phyloP scores from a whole-genome alignment of 2,329 filamentous ascomycete species.

The Aspergillus sp. region DNA sequence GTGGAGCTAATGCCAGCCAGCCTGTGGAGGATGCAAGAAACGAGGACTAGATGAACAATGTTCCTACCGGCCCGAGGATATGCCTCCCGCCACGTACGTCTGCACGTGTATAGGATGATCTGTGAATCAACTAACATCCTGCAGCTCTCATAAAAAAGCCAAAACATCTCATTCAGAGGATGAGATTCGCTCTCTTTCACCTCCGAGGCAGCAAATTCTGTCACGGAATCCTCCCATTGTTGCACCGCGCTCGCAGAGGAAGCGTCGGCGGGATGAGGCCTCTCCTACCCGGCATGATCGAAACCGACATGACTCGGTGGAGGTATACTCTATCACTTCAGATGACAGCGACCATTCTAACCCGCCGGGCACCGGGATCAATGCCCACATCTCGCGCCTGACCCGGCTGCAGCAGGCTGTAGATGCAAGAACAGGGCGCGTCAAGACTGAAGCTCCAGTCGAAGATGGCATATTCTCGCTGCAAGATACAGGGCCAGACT shows the following conservation, averaged over 20 bases:
- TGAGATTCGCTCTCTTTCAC: neutral
- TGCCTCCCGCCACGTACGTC: constrained; percentile 12
- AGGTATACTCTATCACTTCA: constrained; percentile 8
- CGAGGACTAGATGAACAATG: constrained; percentile 3
- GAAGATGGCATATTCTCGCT: neutral
- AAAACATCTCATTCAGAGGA: neutral
- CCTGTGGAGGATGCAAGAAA: constrained; percentile 10
- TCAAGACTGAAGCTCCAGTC: constrained; percentile 12
- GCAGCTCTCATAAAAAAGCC: neutral
- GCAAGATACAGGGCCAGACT: neutral
- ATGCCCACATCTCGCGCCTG: constrained; percentile 5
- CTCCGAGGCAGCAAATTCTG: neutral
- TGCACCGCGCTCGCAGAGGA: neutral
- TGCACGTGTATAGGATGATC: neutral
- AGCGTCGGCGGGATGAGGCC: neutral
- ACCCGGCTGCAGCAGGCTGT: constrained; percentile 13
- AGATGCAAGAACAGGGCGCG: constrained; percentile 4
- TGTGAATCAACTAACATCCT: neutral
- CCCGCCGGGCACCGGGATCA: neutral
- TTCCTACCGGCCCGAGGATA: constrained; percentile 17
- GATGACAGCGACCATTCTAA: constrained; percentile 6
- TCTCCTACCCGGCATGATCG: neutral
- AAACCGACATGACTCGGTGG: neutral
- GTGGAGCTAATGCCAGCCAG: constrained; percentile 3
- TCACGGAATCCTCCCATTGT: neutral